Percentiles rank a stretch among this genome's conserved stretches.
Conservation (phyloP, 768 basidiomycete genomes). For the Auricularia heimuer region DNA sequence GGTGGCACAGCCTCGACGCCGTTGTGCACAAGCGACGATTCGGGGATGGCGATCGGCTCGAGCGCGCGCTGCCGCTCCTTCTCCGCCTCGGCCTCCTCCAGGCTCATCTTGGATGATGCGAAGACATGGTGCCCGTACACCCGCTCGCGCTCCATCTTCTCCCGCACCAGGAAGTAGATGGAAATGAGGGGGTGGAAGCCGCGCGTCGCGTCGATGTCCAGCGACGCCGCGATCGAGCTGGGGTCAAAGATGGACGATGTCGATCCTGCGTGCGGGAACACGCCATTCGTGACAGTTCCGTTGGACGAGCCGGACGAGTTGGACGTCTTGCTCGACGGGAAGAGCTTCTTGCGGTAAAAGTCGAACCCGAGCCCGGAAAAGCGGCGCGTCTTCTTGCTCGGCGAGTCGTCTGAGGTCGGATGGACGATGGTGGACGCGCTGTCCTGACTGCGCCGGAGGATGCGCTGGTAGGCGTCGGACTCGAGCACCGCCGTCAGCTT, state of each 20-base stretch:
- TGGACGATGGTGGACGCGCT: constrained; percentile 27
- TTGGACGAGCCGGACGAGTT: constrained; percentile 23
- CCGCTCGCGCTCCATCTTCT: constrained; percentile 89
- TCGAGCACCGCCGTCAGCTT: constrained; percentile 63
- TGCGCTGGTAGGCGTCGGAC: constrained; percentile 68
- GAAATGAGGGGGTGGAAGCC: constrained; percentile 94
- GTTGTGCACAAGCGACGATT: not conserved
- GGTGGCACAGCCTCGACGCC: not conserved
- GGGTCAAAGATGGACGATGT: constrained; percentile 9
- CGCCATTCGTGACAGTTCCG: constrained; percentile 1
- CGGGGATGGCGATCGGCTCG: not conserved
- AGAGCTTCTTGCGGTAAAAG: constrained; percentile 85
- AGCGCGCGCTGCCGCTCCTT: constrained; percentile 1
- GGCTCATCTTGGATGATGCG: constrained; percentile 78
- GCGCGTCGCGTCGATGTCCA: constrained; percentile 60
- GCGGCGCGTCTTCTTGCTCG: constrained; percentile 56
- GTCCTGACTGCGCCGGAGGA: constrained; percentile 40
- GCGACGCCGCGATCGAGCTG: not conserved
- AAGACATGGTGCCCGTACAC: constrained; percentile 93
- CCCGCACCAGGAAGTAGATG: constrained; percentile 92
- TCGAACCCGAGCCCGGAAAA: constrained; percentile 79
- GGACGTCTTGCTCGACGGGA: constrained; percentile 32
- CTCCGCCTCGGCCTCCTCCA: constrained; percentile 21
- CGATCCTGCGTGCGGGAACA: constrained; percentile 8
- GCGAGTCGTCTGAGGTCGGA: constrained; percentile 12